Conservation (phyloP, 139 green algal species). For the Coelastrella sp. region DNA sequence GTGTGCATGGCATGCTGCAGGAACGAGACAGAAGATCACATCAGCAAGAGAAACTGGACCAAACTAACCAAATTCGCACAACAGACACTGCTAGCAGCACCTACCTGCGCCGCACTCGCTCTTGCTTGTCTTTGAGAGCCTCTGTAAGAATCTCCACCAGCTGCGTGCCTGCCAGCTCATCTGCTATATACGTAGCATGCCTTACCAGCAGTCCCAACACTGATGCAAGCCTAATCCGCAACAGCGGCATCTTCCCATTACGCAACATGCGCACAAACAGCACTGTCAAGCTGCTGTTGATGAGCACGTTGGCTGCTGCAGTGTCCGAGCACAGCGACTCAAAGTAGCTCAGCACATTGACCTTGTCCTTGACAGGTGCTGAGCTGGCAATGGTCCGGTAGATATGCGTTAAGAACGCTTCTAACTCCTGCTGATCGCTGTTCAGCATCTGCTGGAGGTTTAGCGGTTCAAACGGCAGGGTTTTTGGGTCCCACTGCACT, state of each 20-base stretch:
- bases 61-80: too few species aligned
- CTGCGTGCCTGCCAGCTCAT: slow-evolving; percentile 74
- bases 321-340: slow-evolving; percentile 89
- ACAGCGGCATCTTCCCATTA: slow-evolving; percentile 61
- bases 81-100: not conserved
- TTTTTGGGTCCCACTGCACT: slow-evolving; percentile 73
- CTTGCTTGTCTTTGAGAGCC: slow-evolving; percentile 78
- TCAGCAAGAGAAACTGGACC: not conserved
- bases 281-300: slow-evolving; percentile 87
- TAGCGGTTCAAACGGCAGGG: slow-evolving; percentile 80
- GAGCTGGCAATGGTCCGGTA: slow-evolving; percentile 73
- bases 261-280: slow-evolving; percentile 86
- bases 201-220: slow-evolving; percentile 87
- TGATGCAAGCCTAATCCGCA: slow-evolving; percentile 72
- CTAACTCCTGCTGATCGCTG: slow-evolving; percentile 65
- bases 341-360: slow-evolving; percentile 94
- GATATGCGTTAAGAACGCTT: slow-evolving; percentile 74
- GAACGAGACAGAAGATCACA: not conserved
- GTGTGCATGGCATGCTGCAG: too few species aligned
- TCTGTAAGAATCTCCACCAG: slow-evolving; percentile 85
- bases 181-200: slow-evolving; percentile 90
- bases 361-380: slow-evolving; percentile 82
- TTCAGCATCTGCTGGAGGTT: slow-evolving; percentile 73
- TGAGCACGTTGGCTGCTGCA: slow-evolving; percentile 86
- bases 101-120: slow-evolving; percentile 77